Evolutionary conservation across 2,329 filamentous ascomycete species (phyloP).

Genomic region (Colletotrichum neosansevieriae): DNA sequence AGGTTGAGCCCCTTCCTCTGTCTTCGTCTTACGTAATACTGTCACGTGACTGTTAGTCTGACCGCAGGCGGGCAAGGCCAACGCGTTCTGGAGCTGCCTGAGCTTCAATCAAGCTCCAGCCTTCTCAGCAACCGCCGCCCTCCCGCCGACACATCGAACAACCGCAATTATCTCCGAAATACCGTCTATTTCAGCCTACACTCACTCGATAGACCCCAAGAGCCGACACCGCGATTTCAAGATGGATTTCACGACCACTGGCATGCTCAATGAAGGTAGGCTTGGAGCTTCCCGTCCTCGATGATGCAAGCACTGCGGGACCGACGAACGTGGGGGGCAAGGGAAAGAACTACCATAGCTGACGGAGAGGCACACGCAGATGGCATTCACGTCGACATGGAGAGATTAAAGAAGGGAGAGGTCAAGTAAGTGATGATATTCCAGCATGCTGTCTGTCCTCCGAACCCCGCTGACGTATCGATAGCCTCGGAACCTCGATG

Average conservation of each 20-base stretch:
- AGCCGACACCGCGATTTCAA: conserved; percentile 10
- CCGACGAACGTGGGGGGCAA: background rate
- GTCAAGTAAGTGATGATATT: conserved; percentile 81
- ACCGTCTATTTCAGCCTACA: background rate
- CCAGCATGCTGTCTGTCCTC: background rate
- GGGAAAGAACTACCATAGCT: background rate
- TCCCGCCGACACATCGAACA: conserved; percentile 43
- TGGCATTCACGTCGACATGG: conserved; percentile 99
- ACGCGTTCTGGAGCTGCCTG: conserved; percentile 63
- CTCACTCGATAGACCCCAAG: conserved; percentile 39
- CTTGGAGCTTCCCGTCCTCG: conserved; percentile 17
- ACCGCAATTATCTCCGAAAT: background rate
- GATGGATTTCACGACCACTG: conserved; percentile 75
- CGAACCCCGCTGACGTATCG: conserved; percentile 47
- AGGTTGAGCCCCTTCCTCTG: background rate
- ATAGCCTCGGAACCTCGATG: conserved; percentile 96
- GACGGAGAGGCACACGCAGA: conserved; percentile 65
- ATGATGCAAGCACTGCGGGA: conserved; percentile 30
- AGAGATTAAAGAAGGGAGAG: conserved; percentile 97
- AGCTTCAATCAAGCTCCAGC: conserved; percentile 55
- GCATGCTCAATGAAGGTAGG: conserved; percentile 73
- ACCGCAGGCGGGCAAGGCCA: conserved; percentile 40
- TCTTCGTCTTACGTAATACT: conserved; percentile 7
- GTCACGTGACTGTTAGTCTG: conserved; percentile 44
- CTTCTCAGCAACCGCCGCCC: conserved; percentile 40